Conservation (phyloP, 768 basidiomycete genomes). For the Kwoniella botswanensis region DNA sequence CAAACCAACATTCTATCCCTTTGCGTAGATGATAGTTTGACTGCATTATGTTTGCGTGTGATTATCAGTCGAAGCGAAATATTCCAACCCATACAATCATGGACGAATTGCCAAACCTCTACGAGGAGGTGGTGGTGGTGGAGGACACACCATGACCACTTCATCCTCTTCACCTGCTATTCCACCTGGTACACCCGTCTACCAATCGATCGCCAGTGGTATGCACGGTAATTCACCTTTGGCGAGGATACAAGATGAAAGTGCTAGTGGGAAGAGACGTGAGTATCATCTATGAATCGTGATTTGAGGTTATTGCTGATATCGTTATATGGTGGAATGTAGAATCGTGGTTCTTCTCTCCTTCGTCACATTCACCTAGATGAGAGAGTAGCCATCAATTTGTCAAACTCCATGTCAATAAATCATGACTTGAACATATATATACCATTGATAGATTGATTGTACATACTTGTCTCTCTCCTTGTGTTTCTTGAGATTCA, state of each 20-base stretch:
- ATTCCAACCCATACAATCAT: constrained; percentile 72
- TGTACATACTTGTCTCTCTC: constrained; percentile 2
- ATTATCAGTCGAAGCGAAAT: constrained; percentile 41
- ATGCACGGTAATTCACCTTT: constrained; percentile 42
- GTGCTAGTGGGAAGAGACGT: constrained; percentile 48
- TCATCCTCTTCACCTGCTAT: background rate
- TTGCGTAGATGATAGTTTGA: constrained; percentile 13
- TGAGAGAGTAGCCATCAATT: background rate
- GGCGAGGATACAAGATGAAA: constrained; percentile 48
- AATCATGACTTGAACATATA: background rate
- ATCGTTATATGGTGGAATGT: background rate
- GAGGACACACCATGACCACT: background rate
- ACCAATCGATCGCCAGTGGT: constrained; percentile 30
- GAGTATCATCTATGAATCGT: constrained; percentile 17
- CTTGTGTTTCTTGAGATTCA: background rate
- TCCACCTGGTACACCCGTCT: constrained; percentile 16
- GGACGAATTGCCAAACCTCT: constrained; percentile 97
- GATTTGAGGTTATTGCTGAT: too few relatives aligned
- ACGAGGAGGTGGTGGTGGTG: constrained; percentile 81
- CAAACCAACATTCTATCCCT: constrained; percentile 5
- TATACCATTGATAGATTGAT: background rate
- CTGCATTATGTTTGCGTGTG: background rate
- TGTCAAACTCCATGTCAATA: too few relatives aligned
- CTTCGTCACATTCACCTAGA: constrained; percentile 24
- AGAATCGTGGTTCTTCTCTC: constrained; percentile 46